Percentiles rank a stretch among this genome's conserved stretches.
Conservation (phyloP, 208 protist genomes). For the Crithidia fasciculata region DNA sequence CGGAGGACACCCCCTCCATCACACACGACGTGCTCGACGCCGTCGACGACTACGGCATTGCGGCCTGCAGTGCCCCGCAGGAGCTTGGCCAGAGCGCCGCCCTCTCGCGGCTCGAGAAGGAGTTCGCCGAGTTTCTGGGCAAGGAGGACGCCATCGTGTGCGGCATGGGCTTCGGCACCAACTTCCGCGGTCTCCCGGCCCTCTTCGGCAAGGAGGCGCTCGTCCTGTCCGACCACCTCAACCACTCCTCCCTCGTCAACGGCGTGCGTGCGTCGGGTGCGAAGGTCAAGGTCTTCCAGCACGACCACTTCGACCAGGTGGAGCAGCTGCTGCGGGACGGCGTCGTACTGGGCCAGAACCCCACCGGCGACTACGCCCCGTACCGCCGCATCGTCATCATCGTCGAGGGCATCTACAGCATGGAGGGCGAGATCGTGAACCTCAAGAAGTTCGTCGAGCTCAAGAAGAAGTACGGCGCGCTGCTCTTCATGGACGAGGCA, state of each 20-base stretch:
- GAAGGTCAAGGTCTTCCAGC: slow-evolving; percentile 93
- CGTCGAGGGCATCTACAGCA: slow-evolving; percentile 98
- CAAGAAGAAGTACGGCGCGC: slow-evolving; percentile 96
- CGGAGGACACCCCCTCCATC: slow-evolving; percentile 88
- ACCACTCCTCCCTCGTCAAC: slow-evolving; percentile 98
- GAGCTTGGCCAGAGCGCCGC: slow-evolving; percentile 69
- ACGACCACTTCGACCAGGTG: slow-evolving; percentile 94
- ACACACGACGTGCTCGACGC: slow-evolving; percentile 81
- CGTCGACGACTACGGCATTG: slow-evolving; percentile 83
- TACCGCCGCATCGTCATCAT: slow-evolving; percentile 92
- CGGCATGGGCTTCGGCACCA: slow-evolving; percentile 93
- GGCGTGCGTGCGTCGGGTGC: slow-evolving; percentile 92
- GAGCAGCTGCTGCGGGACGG: slow-evolving; percentile 89
- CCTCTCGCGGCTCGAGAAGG: slow-evolving; percentile 86
- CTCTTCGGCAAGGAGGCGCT: slow-evolving; percentile 96
- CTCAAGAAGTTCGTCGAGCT: slow-evolving; percentile 95
- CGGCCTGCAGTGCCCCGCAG: slow-evolving; percentile 64
- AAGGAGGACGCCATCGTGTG: slow-evolving; percentile 97
- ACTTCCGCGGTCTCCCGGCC: slow-evolving; percentile 85
- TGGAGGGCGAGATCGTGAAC: slow-evolving; percentile 98
- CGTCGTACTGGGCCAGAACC: slow-evolving; percentile 90
- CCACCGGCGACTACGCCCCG: slow-evolving; percentile 74
- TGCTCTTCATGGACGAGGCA: slow-evolving; percentile 98
- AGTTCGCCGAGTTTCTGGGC: slow-evolving; percentile 92
- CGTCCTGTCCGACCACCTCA: slow-evolving; percentile 94